Conservation (phyloP, 2,329 filamentous ascomycete genomes). For the Basipetospora chlamydospora region DNA sequence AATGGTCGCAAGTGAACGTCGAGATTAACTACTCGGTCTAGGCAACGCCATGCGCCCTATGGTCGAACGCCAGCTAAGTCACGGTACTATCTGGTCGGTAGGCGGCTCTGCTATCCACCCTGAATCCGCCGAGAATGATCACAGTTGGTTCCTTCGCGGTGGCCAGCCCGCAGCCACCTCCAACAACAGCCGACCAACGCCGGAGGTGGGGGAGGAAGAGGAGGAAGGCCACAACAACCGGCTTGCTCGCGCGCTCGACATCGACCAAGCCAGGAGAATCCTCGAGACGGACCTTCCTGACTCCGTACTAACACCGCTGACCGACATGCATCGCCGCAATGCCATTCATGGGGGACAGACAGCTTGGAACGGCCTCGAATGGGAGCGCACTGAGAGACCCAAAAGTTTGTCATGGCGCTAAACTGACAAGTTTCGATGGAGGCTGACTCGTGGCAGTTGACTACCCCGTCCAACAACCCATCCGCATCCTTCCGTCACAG, state of each 20-base stretch:
- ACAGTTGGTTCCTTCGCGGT: constrained; percentile 49
- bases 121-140: constrained; percentile 44
- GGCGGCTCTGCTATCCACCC: constrained; percentile 3
- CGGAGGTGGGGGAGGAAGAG: constrained; percentile 38
- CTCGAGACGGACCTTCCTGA: constrained; percentile 26
- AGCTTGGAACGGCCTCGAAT: constrained; percentile 27
- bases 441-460: neutral
- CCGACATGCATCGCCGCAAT: no score
- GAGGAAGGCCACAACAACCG: constrained; percentile 56
- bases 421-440: no score
- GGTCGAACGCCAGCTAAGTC: constrained; percentile 1
- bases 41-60: no score
- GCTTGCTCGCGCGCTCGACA: constrained; percentile 65
- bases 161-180: constrained; percentile 60
- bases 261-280: constrained; percentile 55
- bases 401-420: constrained; percentile 4
- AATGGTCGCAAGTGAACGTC: neutral
- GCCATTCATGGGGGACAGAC: constrained; percentile 15
- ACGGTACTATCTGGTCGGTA: constrained; percentile 7
- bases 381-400: constrained; percentile 14
- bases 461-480: neutral
- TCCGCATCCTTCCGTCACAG: constrained; percentile 5
- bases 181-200: constrained; percentile 33
- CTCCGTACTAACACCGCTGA: no score
- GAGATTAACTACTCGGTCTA: no score